Evolutionary conservation across 495 filamentous ascomycete species (phyloP), one percentile per base, ranked within the genome.

Genomic region (Cercophora scortea): DNA sequence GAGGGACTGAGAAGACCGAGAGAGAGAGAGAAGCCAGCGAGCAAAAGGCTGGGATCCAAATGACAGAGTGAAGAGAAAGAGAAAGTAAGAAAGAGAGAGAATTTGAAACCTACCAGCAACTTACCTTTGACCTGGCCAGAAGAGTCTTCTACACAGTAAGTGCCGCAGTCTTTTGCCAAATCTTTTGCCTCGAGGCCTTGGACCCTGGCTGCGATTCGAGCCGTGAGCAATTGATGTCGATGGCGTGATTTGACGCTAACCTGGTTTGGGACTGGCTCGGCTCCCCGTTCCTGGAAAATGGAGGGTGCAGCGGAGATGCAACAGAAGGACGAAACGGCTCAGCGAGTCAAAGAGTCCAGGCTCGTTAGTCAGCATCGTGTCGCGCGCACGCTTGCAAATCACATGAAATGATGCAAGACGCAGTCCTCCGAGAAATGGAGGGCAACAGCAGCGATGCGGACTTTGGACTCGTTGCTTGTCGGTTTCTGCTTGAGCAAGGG

Each of bases 241-340:
- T 64, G 34, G 59, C 61, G 61, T 62, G 59, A 64, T 64, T 54
- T 5, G 4, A 15, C 40, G 47, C 61, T 64, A 67, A 43, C 45
- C 60, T 2, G 3, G 33, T 61, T 15, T 18, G 47, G 53, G 25
- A 25, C 25, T 25, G 25, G 25, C 5, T 25, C 25, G 25, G 25
- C 5, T 25, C 5, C 25, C 25, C 25, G 25, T 25, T 25, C 25
- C 25, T 25, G 25, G 25, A 25, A 25, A 25, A 2, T 25, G 25
- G 25, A 25, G 25, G 25, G 25, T 25, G 25, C 25, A 5, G 25
- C 25, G 25, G 25, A 5, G 25, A 25, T 25, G 25, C 25, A 25
- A 5, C 25, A 25, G 5, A 25, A 25, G 25, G 25, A 25, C 25
- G 25, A 25, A 25, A 25, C 25, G 25, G 25, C 25, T 25, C 25